Base-by-base conservation (phyloP, 176 grass and related monocot species). In the Bonia amplexicaulis region DNA sequence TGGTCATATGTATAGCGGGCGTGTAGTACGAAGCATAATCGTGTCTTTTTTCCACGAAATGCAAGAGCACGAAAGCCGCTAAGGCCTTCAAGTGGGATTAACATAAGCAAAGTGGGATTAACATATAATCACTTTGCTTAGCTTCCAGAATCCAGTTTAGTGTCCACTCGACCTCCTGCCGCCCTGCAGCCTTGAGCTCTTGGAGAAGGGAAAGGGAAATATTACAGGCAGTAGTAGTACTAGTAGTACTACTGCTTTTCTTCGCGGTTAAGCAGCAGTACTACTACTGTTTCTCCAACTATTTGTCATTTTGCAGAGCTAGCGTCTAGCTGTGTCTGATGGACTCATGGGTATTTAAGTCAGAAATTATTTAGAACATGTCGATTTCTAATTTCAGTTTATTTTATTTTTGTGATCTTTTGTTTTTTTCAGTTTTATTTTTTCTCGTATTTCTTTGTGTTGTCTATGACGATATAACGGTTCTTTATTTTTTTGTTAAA, bases 101-200 rank as follows among this genome's bases (percentile, higher is more conserved):
- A 52, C 61, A 42, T 90, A 86, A 74, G 63, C 82, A 11, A 27
- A 25, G 1, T 66, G 40, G 65, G 85, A 84, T 87, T 90, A 86
- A 51, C 61, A 42, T n/a, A n/a, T 90, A 88, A 78, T 69, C 82
- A 10, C 23, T 61, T 48, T 19, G 31, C 9, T 54, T 42, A 35
- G 14, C 76, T 48, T 73, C n/a, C 31, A 80, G 60, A 84, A 74
- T 25, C 37, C 69, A 61, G 39, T 29, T 29, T 29, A 29, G 27
- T 77, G 53, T 15, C 31, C 31, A 22, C 49, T 4, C 27, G 27
- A 29, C 27, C 29, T 55, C 48, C 73, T 39, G 54, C 12, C 39
- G 20, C 13, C n/a, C 27, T 27, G 20, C 6, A 2, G 55, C 7
- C 63, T 39, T 7, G 27, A 59, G 59, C 81, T 66, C 74, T 74